Conservation (phyloP, 1,284 basidiomycete genomes). For the Coriolopsis trogii region DNA sequence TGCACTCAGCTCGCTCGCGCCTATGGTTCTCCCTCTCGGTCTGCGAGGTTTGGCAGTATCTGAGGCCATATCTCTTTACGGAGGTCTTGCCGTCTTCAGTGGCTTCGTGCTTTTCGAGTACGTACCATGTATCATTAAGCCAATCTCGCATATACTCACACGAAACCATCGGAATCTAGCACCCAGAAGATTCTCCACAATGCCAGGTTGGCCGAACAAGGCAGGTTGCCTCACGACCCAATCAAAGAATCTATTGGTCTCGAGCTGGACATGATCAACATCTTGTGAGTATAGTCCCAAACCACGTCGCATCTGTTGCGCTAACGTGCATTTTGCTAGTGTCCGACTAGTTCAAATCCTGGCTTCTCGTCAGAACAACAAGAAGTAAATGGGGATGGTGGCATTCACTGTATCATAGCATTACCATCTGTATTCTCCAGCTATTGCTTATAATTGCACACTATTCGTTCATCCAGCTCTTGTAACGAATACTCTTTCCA, state of each 20-base stretch:
- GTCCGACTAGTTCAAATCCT: constrained; percentile 85
- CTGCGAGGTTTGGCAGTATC: constrained; percentile 76
- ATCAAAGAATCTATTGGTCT: constrained; percentile 80
- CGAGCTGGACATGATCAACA: constrained; percentile 88
- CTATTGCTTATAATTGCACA: neutral
- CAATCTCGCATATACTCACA: too few species aligned
- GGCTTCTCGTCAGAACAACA: constrained; percentile 61
- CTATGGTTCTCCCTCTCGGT: constrained; percentile 84
- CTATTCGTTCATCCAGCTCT: neutral
- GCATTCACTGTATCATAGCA: constrained; percentile 2
- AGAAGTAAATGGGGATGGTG: constrained; percentile 41
- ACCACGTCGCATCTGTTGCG: neutral
- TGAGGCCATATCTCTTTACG: constrained; percentile 83
- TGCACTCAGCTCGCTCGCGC: constrained; percentile 83
- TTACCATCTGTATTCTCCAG: neutral
- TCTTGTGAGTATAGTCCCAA: constrained; percentile 68
- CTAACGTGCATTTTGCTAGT: constrained; percentile 39
- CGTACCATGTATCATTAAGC: neutral
- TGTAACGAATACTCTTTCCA: neutral
- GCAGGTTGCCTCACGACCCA: constrained; percentile 72
- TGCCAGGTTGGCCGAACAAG: constrained; percentile 73
- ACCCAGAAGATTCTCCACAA: constrained; percentile 84
- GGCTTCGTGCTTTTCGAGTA: constrained; percentile 89
- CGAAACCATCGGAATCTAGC: too few species aligned
- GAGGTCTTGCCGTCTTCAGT: constrained; percentile 86